Base-by-base conservation (phyloP, 495 filamentous ascomycete genomes). In the Xylaria grammica region DNA sequence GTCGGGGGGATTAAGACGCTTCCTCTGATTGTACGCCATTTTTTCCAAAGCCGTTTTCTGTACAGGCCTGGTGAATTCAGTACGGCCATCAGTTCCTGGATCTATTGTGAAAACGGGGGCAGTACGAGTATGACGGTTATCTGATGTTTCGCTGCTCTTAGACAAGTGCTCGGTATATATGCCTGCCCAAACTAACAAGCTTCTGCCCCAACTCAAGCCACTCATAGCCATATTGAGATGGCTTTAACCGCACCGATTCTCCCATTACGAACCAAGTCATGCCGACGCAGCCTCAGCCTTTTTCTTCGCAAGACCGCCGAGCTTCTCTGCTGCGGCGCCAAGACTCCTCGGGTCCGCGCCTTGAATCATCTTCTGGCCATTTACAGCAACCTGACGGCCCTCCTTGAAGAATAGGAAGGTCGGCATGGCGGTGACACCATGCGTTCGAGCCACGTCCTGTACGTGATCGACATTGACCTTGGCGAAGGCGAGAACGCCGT, bases 341-440 rank as follows among this genome's bases (percentile, higher is more conserved):
- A 82, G 65, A n/a, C 58, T 58, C 22, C 44, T 42, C 9, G 75
- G 73, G 55, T 81, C 75, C 4, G 77, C 78, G 36, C 78, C 78
- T 26, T 67, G 70, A 24, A 81, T 73, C 60, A 65, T 49, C 1
- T 56, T 63, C 67, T 73, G 66, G 17, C 74, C 92, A 63, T 89
- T 89, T 55, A 81, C 81, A 36, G 92, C 82, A 55, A 85, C 82
- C 62, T 87, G 82, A 56, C 84, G 77, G 63, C 89, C 86, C 60
- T 89, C 85, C 73, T 92, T 88, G 80, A 97, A 91, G 69, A 96
- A 86, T 58, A 96, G 78, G 79, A 97, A 96, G 44, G 91, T 92
- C 0, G 93, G 93, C 84, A 92, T 87, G 32, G 87, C 87, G 60
- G 71, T 69, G 30, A 89, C 72, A 46, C 74, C 74, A 65, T 82